Percentiles rank a stretch among this genome's conserved stretches.
Evolutionary conservation across 2,329 filamentous ascomycete species (phyloP).

Genomic region (Aspergillus fischeri): DNA sequence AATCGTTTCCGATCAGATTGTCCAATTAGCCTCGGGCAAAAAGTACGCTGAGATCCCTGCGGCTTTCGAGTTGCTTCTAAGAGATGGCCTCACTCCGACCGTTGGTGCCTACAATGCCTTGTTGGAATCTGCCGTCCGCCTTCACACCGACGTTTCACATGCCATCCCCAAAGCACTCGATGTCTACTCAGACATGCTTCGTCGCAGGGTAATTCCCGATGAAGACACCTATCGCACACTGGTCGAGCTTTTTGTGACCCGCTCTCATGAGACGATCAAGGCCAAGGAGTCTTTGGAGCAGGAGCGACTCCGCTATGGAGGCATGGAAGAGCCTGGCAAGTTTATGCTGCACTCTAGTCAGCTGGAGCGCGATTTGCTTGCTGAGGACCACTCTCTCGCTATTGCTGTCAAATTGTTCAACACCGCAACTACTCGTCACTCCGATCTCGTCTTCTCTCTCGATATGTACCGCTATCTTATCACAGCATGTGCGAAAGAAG

Average conservation of each 20-base stretch:
- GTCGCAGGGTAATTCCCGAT: slow-evolving; percentile 75
- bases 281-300: slow-evolving; percentile 72
- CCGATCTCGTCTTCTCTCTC: slow-evolving; percentile 64
- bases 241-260: slow-evolving; percentile 73
- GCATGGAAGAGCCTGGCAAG: slow-evolving; percentile 75
- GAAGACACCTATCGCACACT: slow-evolving; percentile 83
- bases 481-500: slow-evolving; percentile 77
- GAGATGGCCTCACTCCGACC: slow-evolving; percentile 74
- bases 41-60: slow-evolving; percentile 85
- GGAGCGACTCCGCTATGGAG: slow-evolving; percentile 78
- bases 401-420: slow-evolving; percentile 84
- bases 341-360: slow-evolving; percentile 89
- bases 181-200: slow-evolving; percentile 95
- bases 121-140: slow-evolving; percentile 75
- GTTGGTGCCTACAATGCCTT: slow-evolving; percentile 89
- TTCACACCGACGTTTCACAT: slow-evolving; percentile 74
- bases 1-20: slow-evolving; percentile 73
- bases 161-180: slow-evolving; percentile 87
- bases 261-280: slow-evolving; percentile 72
- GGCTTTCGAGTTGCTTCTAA: slow-evolving; percentile 86
- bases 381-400: slow-evolving; percentile 80
- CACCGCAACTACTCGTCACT: slow-evolving; percentile 61
- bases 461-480: slow-evolving; percentile 84
- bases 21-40: slow-evolving; percentile 64
- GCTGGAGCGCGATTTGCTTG: slow-evolving; percentile 77